Evolutionary conservation across 768 basidiomycete genomes (phyloP), one percentile per base, ranked within the genome.

Genomic region (Panaeolus cyanescens): DNA sequence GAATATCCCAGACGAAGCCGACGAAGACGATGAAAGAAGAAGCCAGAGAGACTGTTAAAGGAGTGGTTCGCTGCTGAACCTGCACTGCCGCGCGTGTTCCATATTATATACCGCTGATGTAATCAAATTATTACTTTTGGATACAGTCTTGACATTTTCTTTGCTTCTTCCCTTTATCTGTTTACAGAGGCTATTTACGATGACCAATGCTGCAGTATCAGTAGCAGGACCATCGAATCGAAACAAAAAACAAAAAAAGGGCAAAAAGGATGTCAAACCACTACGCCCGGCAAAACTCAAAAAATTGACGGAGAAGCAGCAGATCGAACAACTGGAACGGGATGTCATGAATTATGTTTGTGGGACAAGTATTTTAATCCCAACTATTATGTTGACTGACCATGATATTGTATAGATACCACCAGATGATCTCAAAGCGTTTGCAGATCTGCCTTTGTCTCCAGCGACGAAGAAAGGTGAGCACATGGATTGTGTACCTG

Each of bases 371-470:
- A 42, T 15, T 22, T 20, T 28, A 31, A 4, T 36, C 32, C 56
- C 20, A 56, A 37, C 60, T 12, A 39, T 25, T 62, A 13, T 40
- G 34, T 54, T 67, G 25, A 70, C 59, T 55, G 32, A 59, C 58
- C 28, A 10, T 39, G 30, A 30, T 31, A 10, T 33, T 30, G 3
- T 42, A 15, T 68, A 92, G 90, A 80, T 80, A 40, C 72, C 85
- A 3, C 74, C 83, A 5, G 74, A 77, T 2, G 83, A 79, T 32
- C 70, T 90, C 22, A 82, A 80, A 59, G 73, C 81, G 3, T 95
- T 95, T 72, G 67, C 83, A 20, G 87, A 92, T 67, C 80, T 95
- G 19, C 94, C 93, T 5, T 84, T 96, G 40, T 95, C 92, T 0
- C 81, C 86, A 12, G 72, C 78, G 15, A 94, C 94, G 2, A 89